Evolutionary conservation across 495 filamentous ascomycete species (phyloP).

Genomic region (Viridothelium virens): DNA sequence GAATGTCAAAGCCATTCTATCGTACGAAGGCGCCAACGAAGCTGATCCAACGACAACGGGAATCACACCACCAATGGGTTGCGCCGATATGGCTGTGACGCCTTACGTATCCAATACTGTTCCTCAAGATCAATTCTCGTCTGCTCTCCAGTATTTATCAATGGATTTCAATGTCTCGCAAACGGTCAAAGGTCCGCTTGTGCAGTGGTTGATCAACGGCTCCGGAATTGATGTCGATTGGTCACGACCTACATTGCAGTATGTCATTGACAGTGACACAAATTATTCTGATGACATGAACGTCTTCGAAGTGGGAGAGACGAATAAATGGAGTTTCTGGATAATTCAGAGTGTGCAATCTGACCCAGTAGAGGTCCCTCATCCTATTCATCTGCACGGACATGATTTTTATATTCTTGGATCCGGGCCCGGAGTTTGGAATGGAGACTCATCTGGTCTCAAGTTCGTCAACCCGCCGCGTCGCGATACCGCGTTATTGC

Average conservation of each 20-base stretch:
- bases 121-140: neutral
- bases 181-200: conserved; percentile 17
- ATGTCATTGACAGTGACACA: conserved; percentile 29
- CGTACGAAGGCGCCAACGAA: conserved; percentile 27
- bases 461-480: conserved; percentile 30
- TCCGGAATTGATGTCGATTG: conserved; percentile 32
- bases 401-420: conserved; percentile 35
- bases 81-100: neutral
- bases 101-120: conserved; percentile 3
- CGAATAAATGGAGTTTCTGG: conserved; percentile 31
- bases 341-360: conserved; percentile 24
- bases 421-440: conserved; percentile 16
- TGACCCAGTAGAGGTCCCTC: conserved; percentile 8
- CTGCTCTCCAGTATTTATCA: neutral
- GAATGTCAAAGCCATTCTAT: conserved; percentile 27
- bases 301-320: conserved; percentile 30
- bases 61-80: neutral
- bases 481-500: conserved; percentile 30
- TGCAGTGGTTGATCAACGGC: conserved; percentile 33
- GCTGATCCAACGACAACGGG: conserved; percentile 22
- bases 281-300: conserved; percentile 28
- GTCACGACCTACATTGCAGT: conserved; percentile 33
- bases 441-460: conserved; percentile 15
- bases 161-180: neutral
- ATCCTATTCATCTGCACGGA: conserved; percentile 33